phyloP scores from a whole-genome alignment of 1,284 basidiomycete genomes.

The Gymnopus androsaceus region DNA sequence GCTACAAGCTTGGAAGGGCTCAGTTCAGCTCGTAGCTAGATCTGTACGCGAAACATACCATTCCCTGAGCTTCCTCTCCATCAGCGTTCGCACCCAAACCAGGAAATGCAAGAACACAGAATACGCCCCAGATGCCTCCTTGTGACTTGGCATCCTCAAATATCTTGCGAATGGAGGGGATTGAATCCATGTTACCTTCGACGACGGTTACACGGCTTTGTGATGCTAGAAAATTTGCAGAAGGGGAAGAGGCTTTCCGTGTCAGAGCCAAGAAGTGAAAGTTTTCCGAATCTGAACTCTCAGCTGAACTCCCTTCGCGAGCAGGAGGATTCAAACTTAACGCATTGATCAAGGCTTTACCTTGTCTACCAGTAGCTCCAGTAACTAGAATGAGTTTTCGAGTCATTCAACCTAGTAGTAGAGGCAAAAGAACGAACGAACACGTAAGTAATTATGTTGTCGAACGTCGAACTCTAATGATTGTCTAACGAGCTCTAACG shows the following conservation, averaged over 20 bases:
- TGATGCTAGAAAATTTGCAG: conserved; percentile 28
- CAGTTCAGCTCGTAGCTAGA: neutral
- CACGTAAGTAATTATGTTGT: no score
- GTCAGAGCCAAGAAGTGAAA: conserved; percentile 44
- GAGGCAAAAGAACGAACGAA: no score
- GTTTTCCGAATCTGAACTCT: neutral
- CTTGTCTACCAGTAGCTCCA: conserved; percentile 15
- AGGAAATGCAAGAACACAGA: conserved; percentile 39
- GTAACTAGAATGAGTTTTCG: conserved; percentile 9
- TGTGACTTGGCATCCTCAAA: conserved; percentile 31
- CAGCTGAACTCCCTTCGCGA: neutral
- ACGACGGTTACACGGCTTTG: conserved; percentile 35
- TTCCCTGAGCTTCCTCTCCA: conserved; percentile 43
- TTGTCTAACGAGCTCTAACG: no score
- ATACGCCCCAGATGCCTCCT: conserved; percentile 40
- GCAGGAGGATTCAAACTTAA: neutral
- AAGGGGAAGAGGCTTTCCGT: conserved; percentile 33
- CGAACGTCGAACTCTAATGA: no score
- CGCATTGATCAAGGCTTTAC: conserved; percentile 2
- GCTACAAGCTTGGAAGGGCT: conserved; percentile 15
- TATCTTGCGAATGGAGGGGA: conserved; percentile 31
- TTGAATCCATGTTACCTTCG: conserved; percentile 15
- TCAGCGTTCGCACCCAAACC: conserved; percentile 41
- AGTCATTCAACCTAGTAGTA: no score
- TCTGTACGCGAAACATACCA: conserved; percentile 26